Evolutionary conservation across 495 filamentous ascomycete species (phyloP).

Genomic region (Lentithecium fluviatile): DNA sequence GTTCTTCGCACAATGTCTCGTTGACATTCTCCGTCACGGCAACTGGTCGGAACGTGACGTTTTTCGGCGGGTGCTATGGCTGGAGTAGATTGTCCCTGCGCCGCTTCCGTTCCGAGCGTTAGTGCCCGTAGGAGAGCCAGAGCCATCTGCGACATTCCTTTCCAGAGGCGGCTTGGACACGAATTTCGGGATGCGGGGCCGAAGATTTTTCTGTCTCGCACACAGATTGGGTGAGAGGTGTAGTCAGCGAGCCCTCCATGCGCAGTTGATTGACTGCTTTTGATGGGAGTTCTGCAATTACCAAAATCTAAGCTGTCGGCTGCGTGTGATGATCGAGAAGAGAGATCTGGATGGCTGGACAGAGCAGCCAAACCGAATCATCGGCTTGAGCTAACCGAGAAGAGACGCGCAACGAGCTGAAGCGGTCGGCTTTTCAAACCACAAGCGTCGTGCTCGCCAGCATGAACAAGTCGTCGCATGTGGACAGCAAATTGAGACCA

Average conservation of each 20-base stretch:
- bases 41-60: constrained; percentile 23
- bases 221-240: constrained; percentile 2
- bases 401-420: background rate
- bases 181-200: constrained; percentile 24
- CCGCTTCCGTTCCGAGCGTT: constrained; percentile 18
- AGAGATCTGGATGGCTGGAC: too few relatives aligned
- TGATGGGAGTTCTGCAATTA: background rate
- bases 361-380: too few relatives aligned
- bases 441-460: background rate
- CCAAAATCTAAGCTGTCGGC: background rate
- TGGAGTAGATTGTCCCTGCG: constrained; percentile 14
- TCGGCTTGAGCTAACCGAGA: background rate
- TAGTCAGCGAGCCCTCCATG: background rate
- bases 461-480: background rate
- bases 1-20: constrained; percentile 8
- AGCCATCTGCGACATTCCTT: constrained; percentile 17
- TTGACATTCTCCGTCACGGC: constrained; percentile 24
- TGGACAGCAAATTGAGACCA: too few relatives aligned
- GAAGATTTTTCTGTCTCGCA: constrained; percentile 8
- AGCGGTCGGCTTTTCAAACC: background rate
- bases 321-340: background rate
- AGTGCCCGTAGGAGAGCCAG: constrained; percentile 22
- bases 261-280: background rate
- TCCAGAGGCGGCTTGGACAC: background rate
- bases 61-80: constrained; percentile 18